Conservation (phyloP, 441 rosid species). For the Kokia cookei region DNA sequence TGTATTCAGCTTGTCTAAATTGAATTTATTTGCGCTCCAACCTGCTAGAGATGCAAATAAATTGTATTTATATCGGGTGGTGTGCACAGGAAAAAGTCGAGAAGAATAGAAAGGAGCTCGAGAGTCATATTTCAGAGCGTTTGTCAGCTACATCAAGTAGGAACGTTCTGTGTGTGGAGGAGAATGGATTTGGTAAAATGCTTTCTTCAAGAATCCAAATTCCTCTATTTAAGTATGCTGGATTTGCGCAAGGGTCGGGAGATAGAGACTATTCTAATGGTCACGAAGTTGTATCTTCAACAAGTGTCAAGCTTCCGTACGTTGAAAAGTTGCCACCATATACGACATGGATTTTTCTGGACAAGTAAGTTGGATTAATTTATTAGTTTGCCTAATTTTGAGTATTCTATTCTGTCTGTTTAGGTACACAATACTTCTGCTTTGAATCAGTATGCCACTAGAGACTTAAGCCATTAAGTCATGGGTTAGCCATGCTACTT, state of each 20-base stretch:
- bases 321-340: conserved; percentile 64
- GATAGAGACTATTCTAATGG: conserved; percentile 54
- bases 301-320: conserved; percentile 44
- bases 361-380: conserved; percentile 34
- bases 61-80: not conserved
- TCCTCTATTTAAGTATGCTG: conserved; percentile 47
- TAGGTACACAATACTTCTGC: not conserved
- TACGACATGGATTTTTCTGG: conserved; percentile 67
- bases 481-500: not conserved
- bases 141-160: conserved; percentile 32
- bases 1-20: not conserved
- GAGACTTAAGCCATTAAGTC: not conserved
- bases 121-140: conserved; percentile 29
- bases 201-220: conserved; percentile 33
- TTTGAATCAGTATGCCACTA: not conserved
- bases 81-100: conserved; percentile 44
- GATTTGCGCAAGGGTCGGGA: conserved; percentile 47
- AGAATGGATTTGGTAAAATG: conserved; percentile 23
- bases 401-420: not conserved
- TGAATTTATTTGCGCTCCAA: not conserved
- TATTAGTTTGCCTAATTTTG: not conserved
- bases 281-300: conserved; percentile 48
- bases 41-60: not conserved
- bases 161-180: conserved; percentile 1
- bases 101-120: conserved; percentile 42